Base-by-base conservation (phyloP, 176 grass and related monocot genomes). In the Rhipidocladum racemiflorum region DNA sequence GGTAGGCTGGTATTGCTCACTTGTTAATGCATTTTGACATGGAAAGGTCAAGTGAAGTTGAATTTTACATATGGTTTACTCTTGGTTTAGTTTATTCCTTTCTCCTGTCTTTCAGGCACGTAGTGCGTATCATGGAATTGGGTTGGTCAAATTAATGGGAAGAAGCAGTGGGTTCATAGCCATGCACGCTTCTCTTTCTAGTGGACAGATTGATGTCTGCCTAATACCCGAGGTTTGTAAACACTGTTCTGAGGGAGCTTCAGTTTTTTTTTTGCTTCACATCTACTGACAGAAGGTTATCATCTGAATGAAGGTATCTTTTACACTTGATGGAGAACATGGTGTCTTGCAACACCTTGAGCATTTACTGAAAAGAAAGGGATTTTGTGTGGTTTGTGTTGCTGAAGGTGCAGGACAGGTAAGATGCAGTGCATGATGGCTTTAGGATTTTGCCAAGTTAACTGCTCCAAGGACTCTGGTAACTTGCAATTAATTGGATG, bases 111-210 rank as follows among this genome's bases (percentile, higher is more conserved):
- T 85, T 34, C 83, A 98, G 90, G 92, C 95, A 65, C 87, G 82
- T 20, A 98, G 92, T 84, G 95, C 95, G 76, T 98, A 98, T 87
- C 92, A 95, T 88, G 92, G 95, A 70, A 90, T 98, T 85, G 95
- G 95, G 48, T 75, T 98, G 62, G 95, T 98, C 62, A 98, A 98
- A 87, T 70, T 95, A 61, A 98, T 98, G 95, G 95, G 95, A 86
- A 89, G 95, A 85, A 92, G 88, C 54, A 93, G 90, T 45, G 92
- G 95, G 44, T 98, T 98, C 75, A 98, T 98, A 84, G 88, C 92
- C 66, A 98, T 98, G 95, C 95, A 98, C 74, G 95, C 95, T 65
- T 98, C 95, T 81, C 90, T 98, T 86, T 95, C 95, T 27, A 98
- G 95, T 70, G 95, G 95, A 34, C 95, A 98, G 66, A 93, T 91